Base-by-base conservation (phyloP, 2,329 filamentous ascomycete species). In the Ceratocystis ficicola region DNA sequence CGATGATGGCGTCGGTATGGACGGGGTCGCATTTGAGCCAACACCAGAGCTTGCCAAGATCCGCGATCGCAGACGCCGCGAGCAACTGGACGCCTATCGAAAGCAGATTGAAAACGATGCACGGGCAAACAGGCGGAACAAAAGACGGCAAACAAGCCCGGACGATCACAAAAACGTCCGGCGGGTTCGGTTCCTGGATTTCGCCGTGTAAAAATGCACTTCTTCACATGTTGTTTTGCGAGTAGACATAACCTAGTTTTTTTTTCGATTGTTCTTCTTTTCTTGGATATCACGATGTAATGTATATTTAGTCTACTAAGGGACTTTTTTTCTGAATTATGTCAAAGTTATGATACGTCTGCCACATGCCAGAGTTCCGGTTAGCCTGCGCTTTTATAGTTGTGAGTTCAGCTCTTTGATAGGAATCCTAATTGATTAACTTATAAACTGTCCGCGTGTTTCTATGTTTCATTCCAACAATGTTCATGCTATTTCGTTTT, bases 1-100 rank as follows among this genome's bases (percentile, higher is more conserved):
- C 69, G 85, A 87, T 70, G 85, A 87, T 71, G 85, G 85, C 63
- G 82, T 81, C 2, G 85, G 85, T 25, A 83, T 87, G 71, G 86
- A 87, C 72, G 85, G 85, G 4, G 83, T 87, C 68, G 85, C 85
- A 0, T 87, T 87, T 74, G 83, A 80, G 70, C 84, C 85, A 1
- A 86, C 83, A 0, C 78, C 84, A 5, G 83, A 83, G 22, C 77
- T 86, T 57, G 84, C 83, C 5, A 79, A 83, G 66, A 79, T 80
- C 3, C 78, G 84, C 20, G 76, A 79, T 1, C 77, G 82, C 73
- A 83, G 81, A 71, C 77, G 84, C 50, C 78, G 78, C 66, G 80
- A 83, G 72, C 85, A 87, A 73, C 78, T 87, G 70, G 80, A 79
- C 8, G 84, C 85, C 59, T 87, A 86, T 72, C 79, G 76, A 69